Conservation (phyloP, 805 yeast species). For the Pichia manshurica region DNA sequence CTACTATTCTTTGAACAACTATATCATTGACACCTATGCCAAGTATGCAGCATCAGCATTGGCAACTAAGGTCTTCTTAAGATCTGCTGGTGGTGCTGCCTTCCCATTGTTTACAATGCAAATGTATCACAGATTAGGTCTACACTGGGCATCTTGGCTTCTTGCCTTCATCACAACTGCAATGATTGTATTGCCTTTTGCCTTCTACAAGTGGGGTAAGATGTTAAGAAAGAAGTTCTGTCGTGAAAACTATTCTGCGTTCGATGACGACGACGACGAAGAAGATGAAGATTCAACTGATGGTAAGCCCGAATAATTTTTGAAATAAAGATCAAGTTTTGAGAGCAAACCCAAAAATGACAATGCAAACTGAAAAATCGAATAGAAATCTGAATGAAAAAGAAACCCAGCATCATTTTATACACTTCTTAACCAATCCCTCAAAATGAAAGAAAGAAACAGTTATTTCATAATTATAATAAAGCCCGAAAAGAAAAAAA, state of each 20-base stretch:
- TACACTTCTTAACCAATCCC: no score
- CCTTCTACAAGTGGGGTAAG: conserved; percentile 64
- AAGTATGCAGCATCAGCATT: conserved; percentile 75
- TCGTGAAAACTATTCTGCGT: conserved; percentile 52
- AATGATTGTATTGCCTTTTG: conserved; percentile 68
- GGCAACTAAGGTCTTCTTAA: conserved; percentile 74
- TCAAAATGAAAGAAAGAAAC: no score
- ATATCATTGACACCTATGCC: conserved; percentile 86
- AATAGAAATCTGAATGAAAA: neutral
- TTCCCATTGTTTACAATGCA: conserved; percentile 78
- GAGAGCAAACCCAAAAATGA: no score
- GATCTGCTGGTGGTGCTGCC: conserved; percentile 84
- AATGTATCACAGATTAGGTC: conserved; percentile 68
- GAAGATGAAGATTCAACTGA: conserved; percentile 6
- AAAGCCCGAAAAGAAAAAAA: neutral
- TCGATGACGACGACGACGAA: conserved; percentile 20
- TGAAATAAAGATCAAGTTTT: no score
- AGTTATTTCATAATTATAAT: no score
- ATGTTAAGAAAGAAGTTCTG: conserved; percentile 57
- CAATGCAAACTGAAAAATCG: neutral
- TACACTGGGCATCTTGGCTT: conserved; percentile 78
- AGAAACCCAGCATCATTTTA: no score
- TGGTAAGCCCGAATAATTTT: neutral
- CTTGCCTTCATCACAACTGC: conserved; percentile 73
- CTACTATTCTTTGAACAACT: conserved; percentile 60